These are phyloP conservation scores for Dictyostelium brefeldianum DNA, from an alignment of 78 protist species.

Conservation along the genomic window DNA sequence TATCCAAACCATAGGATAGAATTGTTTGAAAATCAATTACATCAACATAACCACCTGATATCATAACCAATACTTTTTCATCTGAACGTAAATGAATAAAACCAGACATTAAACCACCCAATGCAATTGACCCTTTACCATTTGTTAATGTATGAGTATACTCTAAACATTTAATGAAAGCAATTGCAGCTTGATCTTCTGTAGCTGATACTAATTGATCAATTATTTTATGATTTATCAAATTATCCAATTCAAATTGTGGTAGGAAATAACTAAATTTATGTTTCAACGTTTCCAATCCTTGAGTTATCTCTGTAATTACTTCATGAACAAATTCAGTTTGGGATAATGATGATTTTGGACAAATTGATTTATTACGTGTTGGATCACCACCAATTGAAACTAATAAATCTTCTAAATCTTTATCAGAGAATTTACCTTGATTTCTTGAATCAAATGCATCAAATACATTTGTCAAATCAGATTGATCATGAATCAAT, in stretches of 20 bases:
- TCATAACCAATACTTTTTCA: conserved; percentile 67
- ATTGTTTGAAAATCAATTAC: conserved; percentile 80
- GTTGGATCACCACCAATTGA: conserved; percentile 47
- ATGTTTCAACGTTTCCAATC: neutral
- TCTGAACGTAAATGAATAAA: conserved; percentile 27
- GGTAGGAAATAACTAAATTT: conserved; percentile 1
- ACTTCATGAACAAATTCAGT: conserved; percentile 75
- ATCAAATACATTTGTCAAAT: conserved; percentile 72
- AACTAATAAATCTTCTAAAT: neutral
- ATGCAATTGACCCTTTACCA: conserved; percentile 84
- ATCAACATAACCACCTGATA: conserved; percentile 80
- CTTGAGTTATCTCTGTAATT: neutral
- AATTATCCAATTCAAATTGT: conserved; percentile 46
- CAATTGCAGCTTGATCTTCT: conserved; percentile 80
- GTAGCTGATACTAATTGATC: conserved; percentile 75
- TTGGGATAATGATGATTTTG: conserved; percentile 56
- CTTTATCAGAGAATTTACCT: conserved; percentile 57
- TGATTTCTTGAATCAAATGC: conserved; percentile 63
- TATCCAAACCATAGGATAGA: conserved; percentile 70
- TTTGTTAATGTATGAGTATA: conserved; percentile 82
- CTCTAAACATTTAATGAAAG: conserved; percentile 80
- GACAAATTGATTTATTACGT: neutral
- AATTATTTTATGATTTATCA: conserved; percentile 26
- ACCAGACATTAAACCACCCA: conserved; percentile 77
- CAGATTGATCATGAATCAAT: conserved; percentile 60